Conservation (phyloP, 768 basidiomycete species). For the Gloeopeniophorella convolvens region DNA sequence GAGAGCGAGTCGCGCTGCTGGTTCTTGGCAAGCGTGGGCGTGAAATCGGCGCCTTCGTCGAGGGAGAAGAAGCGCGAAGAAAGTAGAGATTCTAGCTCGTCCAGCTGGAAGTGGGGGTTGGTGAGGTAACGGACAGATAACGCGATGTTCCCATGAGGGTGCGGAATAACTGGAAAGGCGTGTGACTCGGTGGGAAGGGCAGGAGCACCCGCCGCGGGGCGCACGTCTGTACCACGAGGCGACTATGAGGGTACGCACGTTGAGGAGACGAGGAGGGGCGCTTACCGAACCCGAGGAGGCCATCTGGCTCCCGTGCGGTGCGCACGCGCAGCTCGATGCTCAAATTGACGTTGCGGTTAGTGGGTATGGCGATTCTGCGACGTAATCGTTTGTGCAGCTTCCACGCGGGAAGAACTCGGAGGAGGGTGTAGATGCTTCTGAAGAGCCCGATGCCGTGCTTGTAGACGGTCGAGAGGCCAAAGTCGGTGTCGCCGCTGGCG, state of each 20-base stretch:
- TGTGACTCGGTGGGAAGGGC: slow-evolving; percentile 47
- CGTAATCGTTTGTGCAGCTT: slow-evolving; percentile 59
- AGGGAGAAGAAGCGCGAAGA: slow-evolving; percentile 67
- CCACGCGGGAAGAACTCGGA: slow-evolving; percentile 74
- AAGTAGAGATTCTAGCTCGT: slow-evolving; percentile 70
- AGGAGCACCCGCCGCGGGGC: slow-evolving; percentile 34
- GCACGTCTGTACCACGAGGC: slow-evolving; percentile 29
- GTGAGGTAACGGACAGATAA: slow-evolving; percentile 61
- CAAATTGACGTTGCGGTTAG: slow-evolving; percentile 37
- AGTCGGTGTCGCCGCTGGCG: slow-evolving; percentile 32
- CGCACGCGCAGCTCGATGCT: slow-evolving; percentile 43
- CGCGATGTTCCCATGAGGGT: slow-evolving; percentile 58
- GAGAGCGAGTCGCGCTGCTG: slow-evolving; percentile 51
- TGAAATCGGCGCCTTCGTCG: slow-evolving; percentile 60
- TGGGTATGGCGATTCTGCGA: slow-evolving; percentile 29
- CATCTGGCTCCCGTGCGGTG: slow-evolving; percentile 21
- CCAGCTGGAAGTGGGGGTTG: slow-evolving; percentile 62
- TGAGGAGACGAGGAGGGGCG: not conserved
- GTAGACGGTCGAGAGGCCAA: slow-evolving; percentile 71
- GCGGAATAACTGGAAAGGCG: slow-evolving; percentile 59
- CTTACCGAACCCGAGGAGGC: slow-evolving; percentile 37
- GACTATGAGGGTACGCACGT: slow-evolving; percentile 13
- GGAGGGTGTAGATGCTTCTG: slow-evolving; percentile 65
- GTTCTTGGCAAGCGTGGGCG: slow-evolving; percentile 65
- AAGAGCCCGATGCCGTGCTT: slow-evolving; percentile 81